Base-by-base conservation (phyloP, 1,284 basidiomycete genomes). In the Fomitopsis pinicola region DNA sequence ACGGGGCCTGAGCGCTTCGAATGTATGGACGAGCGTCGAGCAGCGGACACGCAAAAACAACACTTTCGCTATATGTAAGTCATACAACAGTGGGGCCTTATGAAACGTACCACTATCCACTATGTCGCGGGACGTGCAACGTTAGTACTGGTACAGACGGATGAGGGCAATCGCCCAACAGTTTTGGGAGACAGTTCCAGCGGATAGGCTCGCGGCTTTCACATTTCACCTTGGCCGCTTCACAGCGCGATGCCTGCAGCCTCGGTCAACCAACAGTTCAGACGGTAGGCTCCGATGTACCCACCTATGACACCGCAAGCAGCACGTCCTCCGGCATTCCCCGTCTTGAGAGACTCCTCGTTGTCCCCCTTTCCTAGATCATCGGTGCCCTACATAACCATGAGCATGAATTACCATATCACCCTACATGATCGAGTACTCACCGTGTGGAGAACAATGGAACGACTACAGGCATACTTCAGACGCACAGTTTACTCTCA, bases 291-390 rank as follows among this genome's bases (percentile, higher is more conserved):
- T 3, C 12, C 1, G 28, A 5, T 28, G 45, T 12, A 33, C 48
- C 15, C 28, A 85, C 86, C 88, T 68, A 92, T 89, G 59, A 92
- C 84, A 69, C 90, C 91, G 69, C 90, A 92, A 22, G 89, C 89
- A 40, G 84, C 80, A 61, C 89, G 78, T 50, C 79, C 85, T 57
- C 89, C 89, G 26, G 90, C 87, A 70, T 91, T 89, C 19, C 90
- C 91, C 15, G 88, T 91, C 72, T 83, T 89, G 60, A 86, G 75
- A 36, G 87, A 88, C 66, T 90, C 88, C 22, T 82, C 76, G 70
- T 88, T 80, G 44, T 75, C 79, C n/a, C 89, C 89, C 66, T 75
- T 79, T 17, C 91, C 91, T 63, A 92, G 81, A 70, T 93, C 91
- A 71, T 93, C 91, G 17, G 80, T 81, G 17, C 88, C 88, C 86